Evolutionary conservation across 306 rosid genomes (phyloP).

Genomic region (Canavalia ensiformis): DNA sequence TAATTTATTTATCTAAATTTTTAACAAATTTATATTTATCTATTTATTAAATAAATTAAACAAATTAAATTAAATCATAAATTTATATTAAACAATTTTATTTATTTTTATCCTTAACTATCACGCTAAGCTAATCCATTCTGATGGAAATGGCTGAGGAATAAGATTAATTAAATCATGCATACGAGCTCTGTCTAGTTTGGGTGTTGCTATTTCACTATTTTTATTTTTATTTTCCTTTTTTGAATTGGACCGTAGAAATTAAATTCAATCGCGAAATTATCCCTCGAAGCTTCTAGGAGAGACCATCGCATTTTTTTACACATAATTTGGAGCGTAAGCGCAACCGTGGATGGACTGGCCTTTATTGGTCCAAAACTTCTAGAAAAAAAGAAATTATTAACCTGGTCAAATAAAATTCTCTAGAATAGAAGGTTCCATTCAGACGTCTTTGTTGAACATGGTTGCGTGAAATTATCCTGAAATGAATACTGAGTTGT

Average conservation of each 20-base stretch:
- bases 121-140: not conserved
- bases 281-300: constrained; percentile 42
- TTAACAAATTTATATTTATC: too few relatives aligned
- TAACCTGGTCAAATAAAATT: constrained; percentile 28
- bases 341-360: constrained; percentile 16
- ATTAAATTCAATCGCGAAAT: not conserved
- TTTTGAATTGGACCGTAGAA: constrained; percentile 22
- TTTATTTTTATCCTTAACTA: too few relatives aligned
- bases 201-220: not conserved
- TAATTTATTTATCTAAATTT: too few relatives aligned
- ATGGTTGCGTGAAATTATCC: not conserved
- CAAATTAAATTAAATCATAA: too few relatives aligned
- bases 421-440: constrained; percentile 32
- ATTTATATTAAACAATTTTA: too few relatives aligned
- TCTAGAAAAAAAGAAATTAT: not conserved
- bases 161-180: not conserved
- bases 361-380: constrained; percentile 29
- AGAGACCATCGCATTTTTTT: not conserved
- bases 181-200: not conserved
- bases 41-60: too few relatives aligned
- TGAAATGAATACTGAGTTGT: too few relatives aligned
- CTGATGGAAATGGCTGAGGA: constrained; percentile 15
- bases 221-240: not conserved
- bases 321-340: constrained; percentile 1
- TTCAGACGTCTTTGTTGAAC: constrained; percentile 41